Evolutionary conservation across 768 basidiomycete genomes (phyloP), one percentile per base, ranked within the genome.

Genomic region (Trametes cinnabarina): DNA sequence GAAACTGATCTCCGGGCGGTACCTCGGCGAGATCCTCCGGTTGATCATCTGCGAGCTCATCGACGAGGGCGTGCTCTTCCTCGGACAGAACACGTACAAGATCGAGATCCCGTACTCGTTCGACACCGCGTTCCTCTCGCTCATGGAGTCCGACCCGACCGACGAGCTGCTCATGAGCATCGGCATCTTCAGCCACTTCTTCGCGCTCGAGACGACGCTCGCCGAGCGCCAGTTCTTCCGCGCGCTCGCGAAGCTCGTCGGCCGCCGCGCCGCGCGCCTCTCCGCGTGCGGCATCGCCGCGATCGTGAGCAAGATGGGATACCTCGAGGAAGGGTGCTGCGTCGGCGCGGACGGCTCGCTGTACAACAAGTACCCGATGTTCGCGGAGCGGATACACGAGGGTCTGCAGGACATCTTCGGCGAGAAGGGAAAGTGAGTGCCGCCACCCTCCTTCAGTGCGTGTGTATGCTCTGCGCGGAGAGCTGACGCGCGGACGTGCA

Each of bases 11-110:
- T 94, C 94, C 1, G 94, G 94, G 49, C 87, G 93, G 52, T 97
- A 97, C 71, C 84, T 99, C 34, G 96, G 96, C 58, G 96, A 99
- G 75, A 94, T 98, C 65, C 81, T 98, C 64, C 88, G 96, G n/a
- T 79, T 98, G 26, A 88, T 98, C 64, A 82, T 99, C 58, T 91
- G 88, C 69, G 96, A 99, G 72, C 85, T 99, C 47, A 94, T 97
- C 69, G 95, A 97, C 69, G 90, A 94, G 64, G 97, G 96, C 73
- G 90, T 95, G 19, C 83, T 99, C 51, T 99, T 99, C 86, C 82
- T 97, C 28, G 95, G 97, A 23, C 96, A 99, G 74, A 93, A 96
- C 72, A 97, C 96, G 1, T 98, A 98, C 83, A 98, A 98, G 78
- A 84, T 99, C 37, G 95, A 98, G 74, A 91, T 83, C 63, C 84